These are phyloP conservation scores for Lasiodiplodia hormozganensis DNA, from an alignment of 2,329 filamentous ascomycete genomes.

Conservation along the genomic window DNA sequence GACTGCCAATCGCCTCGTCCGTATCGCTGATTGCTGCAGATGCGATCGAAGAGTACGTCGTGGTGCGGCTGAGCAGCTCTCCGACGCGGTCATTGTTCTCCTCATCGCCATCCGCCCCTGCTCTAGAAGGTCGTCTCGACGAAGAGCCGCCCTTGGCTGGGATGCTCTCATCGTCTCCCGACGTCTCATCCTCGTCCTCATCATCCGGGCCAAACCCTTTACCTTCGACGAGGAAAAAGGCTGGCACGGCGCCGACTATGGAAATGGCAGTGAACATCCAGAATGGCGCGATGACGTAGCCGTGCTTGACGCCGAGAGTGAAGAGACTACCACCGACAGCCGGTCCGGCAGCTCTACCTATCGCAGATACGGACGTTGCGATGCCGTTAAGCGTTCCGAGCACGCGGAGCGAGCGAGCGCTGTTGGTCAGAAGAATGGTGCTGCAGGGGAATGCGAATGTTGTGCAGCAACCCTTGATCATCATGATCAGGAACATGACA, in stretches of 20 bases:
- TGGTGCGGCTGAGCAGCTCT: conserved; percentile 42
- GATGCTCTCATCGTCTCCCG: conserved; percentile 43
- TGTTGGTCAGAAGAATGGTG: conserved; percentile 91
- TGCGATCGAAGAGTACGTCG: conserved; percentile 35
- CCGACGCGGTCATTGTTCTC: conserved; percentile 21
- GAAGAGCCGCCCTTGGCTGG: not conserved
- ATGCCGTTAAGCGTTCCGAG: conserved; percentile 91
- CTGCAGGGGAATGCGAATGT: conserved; percentile 90
- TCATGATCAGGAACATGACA: conserved; percentile 70
- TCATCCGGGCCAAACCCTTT: conserved; percentile 65
- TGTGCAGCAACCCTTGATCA: conserved; percentile 74
- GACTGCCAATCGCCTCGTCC: conserved; percentile 31
- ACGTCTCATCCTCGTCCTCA: conserved; percentile 38
- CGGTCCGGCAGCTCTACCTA: conserved; percentile 82
- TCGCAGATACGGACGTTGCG: conserved; percentile 79
- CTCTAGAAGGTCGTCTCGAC: not conserved
- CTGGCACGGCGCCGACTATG: conserved; percentile 71
- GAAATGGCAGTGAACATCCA: conserved; percentile 75
- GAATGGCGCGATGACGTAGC: conserved; percentile 81
- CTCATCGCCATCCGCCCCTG: not conserved
- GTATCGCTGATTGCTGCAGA: conserved; percentile 36
- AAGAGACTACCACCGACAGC: conserved; percentile 76
- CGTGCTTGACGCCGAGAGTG: conserved; percentile 74
- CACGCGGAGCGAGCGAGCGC: conserved; percentile 74
- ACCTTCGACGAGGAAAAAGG: conserved; percentile 76